Base-by-base conservation (phyloP, 176 grass and related monocot genomes). In the Cenchrus fungigraminus region DNA sequence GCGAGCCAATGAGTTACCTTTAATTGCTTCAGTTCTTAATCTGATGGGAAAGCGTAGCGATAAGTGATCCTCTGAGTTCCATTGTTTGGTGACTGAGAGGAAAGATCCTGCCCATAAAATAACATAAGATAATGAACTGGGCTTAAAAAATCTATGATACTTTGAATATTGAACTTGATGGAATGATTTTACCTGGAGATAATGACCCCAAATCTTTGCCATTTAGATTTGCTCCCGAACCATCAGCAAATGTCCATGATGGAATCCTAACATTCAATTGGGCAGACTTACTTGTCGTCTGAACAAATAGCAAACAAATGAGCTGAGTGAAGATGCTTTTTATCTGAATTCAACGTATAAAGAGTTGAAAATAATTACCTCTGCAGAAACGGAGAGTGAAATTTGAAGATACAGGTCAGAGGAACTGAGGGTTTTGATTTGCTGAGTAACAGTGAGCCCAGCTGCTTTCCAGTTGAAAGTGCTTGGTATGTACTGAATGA, bases 401-500 rank as follows among this genome's bases (percentile, higher is more conserved):
- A 99, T 66, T 82, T 62, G 90, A 77, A 99, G 76, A 79, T 83
- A 76, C 17, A 67, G 64, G 59, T 96, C 91, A 12, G 43, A 84
- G 16, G 94, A 94, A 22, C 62, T 73, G 62, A 92, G 73, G 68
- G 91, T 87, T 76, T 91, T 86, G 29, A 87, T 64, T 80, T 94
- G 44, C 70, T 94, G 97, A 88, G 57, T 86, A 76, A 99, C 74
- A 78, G 64, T 61, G 88, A 96, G 56, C 29, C 90, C 92, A 53
- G 87, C 75, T 74, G 82, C 66, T 82, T 85, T 94, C 94, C 91
- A 99, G 76, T 87, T 86, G 79, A 90, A 99, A 78, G 88, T 88
- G 69, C 91, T 96, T 45, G 97, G 86, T 80, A 96, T 88, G 73
- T 89, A 92, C 74, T 96, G 94, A 88, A 96, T 96, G 83, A 96